phyloP scores from a whole-genome alignment of 768 basidiomycete species.

The Boletellus sp. region DNA sequence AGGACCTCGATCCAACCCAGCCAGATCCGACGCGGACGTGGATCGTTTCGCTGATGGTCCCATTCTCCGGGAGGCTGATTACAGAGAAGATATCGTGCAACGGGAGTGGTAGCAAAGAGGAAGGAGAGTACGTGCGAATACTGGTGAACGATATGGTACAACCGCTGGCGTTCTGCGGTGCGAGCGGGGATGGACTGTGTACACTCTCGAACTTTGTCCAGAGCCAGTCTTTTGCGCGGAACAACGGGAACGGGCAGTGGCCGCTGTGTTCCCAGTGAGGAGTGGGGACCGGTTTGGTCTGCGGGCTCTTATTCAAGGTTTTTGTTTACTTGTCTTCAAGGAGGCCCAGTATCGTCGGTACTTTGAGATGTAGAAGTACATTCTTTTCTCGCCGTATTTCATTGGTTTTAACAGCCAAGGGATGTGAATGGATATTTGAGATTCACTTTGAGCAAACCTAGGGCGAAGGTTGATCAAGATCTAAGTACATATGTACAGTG shows the following conservation, averaged over 20 bases:
- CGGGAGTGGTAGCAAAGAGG: slow-evolving; percentile 2
- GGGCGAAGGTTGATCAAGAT: no score
- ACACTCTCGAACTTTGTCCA: slow-evolving; percentile 57
- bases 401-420: no score
- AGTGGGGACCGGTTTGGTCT: slow-evolving; percentile 12
- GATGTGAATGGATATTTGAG: no score
- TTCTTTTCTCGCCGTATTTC: no score
- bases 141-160: slow-evolving; percentile 71
- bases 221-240: slow-evolving; percentile 64
- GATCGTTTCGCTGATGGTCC: slow-evolving; percentile 55
- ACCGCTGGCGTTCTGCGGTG: slow-evolving; percentile 56
- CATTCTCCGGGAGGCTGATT: slow-evolving; percentile 70
- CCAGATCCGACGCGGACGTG: slow-evolving; percentile 38
- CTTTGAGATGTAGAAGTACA: no score
- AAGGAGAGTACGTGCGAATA: slow-evolving; percentile 55
- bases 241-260: slow-evolving; percentile 67
- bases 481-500: no score
- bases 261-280: slow-evolving; percentile 44
- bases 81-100: slow-evolving; percentile 60
- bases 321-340: no score
- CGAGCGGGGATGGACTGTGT: slow-evolving; percentile 53
- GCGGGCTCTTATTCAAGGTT: slow-evolving; percentile 12
- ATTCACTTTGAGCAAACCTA: no score
- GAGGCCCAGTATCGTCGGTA: no score
- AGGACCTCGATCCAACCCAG: slow-evolving; percentile 5